A percentile compares a stretch with the other conserved stretches of the same genome.
Evolutionary conservation across 495 filamentous ascomycete genomes (phyloP).

Genomic region (Parathielavia appendiculata): DNA sequence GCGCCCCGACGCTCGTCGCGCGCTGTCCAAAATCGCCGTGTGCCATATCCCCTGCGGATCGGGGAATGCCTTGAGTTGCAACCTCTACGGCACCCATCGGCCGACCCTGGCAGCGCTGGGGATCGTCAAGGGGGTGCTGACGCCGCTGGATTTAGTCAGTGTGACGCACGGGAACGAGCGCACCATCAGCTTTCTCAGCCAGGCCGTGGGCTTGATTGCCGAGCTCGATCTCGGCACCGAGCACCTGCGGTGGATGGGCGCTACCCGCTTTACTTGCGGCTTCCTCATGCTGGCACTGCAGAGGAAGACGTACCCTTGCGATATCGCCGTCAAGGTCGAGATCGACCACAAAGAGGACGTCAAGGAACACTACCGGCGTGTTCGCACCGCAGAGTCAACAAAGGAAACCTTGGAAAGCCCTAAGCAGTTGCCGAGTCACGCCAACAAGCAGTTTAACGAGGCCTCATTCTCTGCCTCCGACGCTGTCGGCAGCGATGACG

Average conservation of each 20-base stretch:
- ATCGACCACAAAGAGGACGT: slow-evolving; percentile 72
- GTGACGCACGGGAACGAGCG: slow-evolving; percentile 73
- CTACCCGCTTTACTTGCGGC: slow-evolving; percentile 76
- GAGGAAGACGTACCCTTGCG: slow-evolving; percentile 78
- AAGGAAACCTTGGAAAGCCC: slow-evolving; percentile 6
- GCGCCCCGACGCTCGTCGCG: slow-evolving; percentile 65
- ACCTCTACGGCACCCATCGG: slow-evolving; percentile 75
- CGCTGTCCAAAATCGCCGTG: slow-evolving; percentile 73
- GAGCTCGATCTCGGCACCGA: slow-evolving; percentile 87
- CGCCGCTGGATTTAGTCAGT: slow-evolving; percentile 77
- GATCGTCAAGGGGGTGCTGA: slow-evolving; percentile 78
- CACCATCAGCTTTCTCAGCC: slow-evolving; percentile 82
- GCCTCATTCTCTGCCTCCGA: slow-evolving; percentile 17
- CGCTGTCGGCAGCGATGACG: slow-evolving; percentile 11
- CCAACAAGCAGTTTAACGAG: background rate
- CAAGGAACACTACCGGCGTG: slow-evolving; percentile 58
- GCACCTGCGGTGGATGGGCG: slow-evolving; percentile 87
- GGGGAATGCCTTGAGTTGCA: slow-evolving; percentile 91
- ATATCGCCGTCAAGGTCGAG: slow-evolving; percentile 76
- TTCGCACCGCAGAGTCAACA: slow-evolving; percentile 1
- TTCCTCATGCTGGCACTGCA: slow-evolving; percentile 66
- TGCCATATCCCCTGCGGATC: slow-evolving; percentile 88
- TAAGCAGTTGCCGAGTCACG: slow-evolving; percentile 9
- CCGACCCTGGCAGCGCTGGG: slow-evolving; percentile 70
- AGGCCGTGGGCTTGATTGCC: slow-evolving; percentile 84